These are phyloP conservation scores for Allium cepa DNA, from an alignment of 106 monocot genomes.

Conservation along the genomic window DNA sequence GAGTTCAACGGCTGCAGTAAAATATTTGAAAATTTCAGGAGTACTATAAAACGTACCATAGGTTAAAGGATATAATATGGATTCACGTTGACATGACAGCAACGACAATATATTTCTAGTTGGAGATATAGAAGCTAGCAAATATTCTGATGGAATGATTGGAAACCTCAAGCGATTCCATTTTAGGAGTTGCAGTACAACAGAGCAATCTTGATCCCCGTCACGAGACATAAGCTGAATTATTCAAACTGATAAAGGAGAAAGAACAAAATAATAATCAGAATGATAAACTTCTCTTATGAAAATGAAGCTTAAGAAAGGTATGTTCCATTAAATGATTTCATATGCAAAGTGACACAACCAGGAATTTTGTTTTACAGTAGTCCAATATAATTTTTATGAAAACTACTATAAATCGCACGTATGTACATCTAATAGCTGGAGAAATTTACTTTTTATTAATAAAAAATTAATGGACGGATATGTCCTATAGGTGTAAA, in stretches of 20 bases:
- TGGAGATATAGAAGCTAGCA: slow-evolving; percentile 75
- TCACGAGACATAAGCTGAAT: slow-evolving; percentile 21
- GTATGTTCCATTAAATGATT: no score
- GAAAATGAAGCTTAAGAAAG: no score
- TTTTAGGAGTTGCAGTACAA: slow-evolving; percentile 51
- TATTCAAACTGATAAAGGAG: slow-evolving; percentile 10
- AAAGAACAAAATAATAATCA: background rate
- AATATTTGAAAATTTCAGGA: background rate
- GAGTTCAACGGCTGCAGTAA: background rate
- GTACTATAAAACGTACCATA: slow-evolving; percentile 21
- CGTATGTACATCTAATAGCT: no score
- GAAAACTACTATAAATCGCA: no score
- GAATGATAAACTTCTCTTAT: no score
- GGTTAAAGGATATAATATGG: slow-evolving; percentile 43
- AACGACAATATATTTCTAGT: slow-evolving; percentile 52
- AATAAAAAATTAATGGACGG: no score
- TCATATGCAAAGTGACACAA: no score
- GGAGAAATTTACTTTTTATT: no score
- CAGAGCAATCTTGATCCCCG: slow-evolving; percentile 39
- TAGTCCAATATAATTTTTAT: no score
- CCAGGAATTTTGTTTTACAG: no score
- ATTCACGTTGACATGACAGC: slow-evolving; percentile 58
- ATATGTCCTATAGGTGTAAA: no score
- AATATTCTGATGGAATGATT: slow-evolving; percentile 47
- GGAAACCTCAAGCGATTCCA: slow-evolving; percentile 40